Base-by-base conservation (phyloP, 1,284 basidiomycete genomes). In the Rugosomyces carneus region DNA sequence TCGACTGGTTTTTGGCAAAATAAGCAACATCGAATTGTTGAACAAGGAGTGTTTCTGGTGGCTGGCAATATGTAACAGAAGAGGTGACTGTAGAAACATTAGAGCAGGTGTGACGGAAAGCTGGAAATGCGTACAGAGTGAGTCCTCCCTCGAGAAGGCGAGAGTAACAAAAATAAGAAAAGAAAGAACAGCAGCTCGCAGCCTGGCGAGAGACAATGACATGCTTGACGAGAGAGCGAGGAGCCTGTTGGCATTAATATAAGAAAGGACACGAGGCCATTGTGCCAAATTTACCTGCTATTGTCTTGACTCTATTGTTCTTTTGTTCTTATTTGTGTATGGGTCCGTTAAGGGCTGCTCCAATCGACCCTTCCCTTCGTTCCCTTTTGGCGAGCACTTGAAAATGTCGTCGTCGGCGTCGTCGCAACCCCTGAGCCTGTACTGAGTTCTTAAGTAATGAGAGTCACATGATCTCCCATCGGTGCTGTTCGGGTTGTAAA, bases 61-160 rank as follows among this genome's bases (percentile, higher is more conserved):
- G 83, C 42, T 84, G 72, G 66, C 91, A 94, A 63, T 93, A 93
- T 15, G 89, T 85, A 54, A 93, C 89, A 43, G 89, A 87, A 36
- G 89, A 89, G 32, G 91, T 90, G 64, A 84, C 84, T 86, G 57
- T 32, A 42, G 45, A 38, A 52, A 37, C 29, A 36, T 45, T 37
- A 16, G 45, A 50, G 49, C n/a, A 44, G 42, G 32, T 15, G 38
- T 42, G 40, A 49, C 20, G 42, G 43, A 24, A 41, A 16, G 24
- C 45, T 20, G 21, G 38, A 16, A 3, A 41, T 31, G 76, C 81
- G 55, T 57, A 82, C 84, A 85, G 45, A 86, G 59, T 7, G 69
- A 64, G 42, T 80, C 65, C 56, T 80, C 72, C 57, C 67, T 68
- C 36, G 80, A 75, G 55, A 61, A 54, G 53, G 67, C 67, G 51